Evolutionary conservation across 257 asterid genomes (phyloP).

Genomic region (Scutellaria minor): DNA sequence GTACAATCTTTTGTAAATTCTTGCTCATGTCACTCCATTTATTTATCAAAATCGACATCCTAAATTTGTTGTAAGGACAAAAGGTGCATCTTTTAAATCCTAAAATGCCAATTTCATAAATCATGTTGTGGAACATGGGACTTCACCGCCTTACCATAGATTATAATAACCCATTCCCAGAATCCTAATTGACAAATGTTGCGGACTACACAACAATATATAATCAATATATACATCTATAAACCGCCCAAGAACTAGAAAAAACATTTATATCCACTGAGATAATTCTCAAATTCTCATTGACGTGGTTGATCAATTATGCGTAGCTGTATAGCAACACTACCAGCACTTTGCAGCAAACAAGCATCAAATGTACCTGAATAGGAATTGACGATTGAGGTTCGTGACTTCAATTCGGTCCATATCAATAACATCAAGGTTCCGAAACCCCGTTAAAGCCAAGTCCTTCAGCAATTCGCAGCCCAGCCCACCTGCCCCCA

Average conservation of each 20-base stretch:
- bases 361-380: slow-evolving; percentile 59
- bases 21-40: too few species aligned
- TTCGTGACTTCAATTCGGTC: slow-evolving; percentile 96
- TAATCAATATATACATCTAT: slow-evolving; percentile 21
- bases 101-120: neutral
- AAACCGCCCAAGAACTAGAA: slow-evolving; percentile 20
- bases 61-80: neutral
- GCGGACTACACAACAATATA: slow-evolving; percentile 16
- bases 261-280: neutral
- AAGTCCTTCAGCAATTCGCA: slow-evolving; percentile 96
- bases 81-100: neutral
- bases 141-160: slow-evolving; percentile 2
- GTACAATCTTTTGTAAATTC: too few species aligned
- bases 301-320: slow-evolving; percentile 12
- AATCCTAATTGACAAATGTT: slow-evolving; percentile 7
- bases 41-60: too few species aligned
- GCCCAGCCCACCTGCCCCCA: slow-evolving; percentile 99
- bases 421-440: slow-evolving; percentile 95
- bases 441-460: slow-evolving; percentile 87
- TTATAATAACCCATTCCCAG: slow-evolving; percentile 15
- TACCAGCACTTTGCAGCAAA: slow-evolving; percentile 13
- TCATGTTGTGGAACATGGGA: slow-evolving; percentile 11
- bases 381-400: slow-evolving; percentile 94
- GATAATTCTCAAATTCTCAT: slow-evolving; percentile 3
- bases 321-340: slow-evolving; percentile 25